Evolutionary conservation across 805 yeast genomes (phyloP).

Genomic region (Kodamaea laetipori): DNA sequence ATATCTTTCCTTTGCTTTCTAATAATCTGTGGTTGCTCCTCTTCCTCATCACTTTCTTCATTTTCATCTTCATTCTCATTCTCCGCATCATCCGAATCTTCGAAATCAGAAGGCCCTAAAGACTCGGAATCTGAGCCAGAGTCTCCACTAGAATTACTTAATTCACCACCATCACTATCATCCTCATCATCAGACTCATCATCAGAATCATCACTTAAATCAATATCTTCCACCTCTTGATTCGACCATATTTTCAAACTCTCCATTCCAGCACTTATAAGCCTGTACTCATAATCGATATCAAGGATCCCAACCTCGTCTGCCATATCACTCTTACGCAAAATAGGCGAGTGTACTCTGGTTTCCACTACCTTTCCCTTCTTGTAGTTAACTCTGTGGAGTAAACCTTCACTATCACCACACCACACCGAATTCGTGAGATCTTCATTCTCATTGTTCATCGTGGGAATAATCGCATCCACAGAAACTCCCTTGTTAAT

Average conservation of each 20-base stretch:
- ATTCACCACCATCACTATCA: conserved; percentile 11
- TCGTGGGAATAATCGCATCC: conserved; percentile 64
- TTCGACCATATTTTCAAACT: conserved; percentile 73
- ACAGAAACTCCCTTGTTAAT: conserved; percentile 70
- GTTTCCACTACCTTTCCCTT: conserved; percentile 64
- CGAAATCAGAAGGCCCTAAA: conserved; percentile 14
- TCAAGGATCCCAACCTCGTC: conserved; percentile 83
- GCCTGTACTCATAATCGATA: conserved; percentile 76
- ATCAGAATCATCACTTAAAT: conserved; percentile 17
- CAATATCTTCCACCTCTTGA: conserved; percentile 22
- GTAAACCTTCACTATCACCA: conserved; percentile 76
- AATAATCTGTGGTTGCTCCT: conserved; percentile 15
- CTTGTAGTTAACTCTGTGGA: conserved; percentile 67
- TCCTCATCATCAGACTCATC: conserved; percentile 16
- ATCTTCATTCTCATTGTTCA: conserved; percentile 53
- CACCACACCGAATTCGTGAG: conserved; percentile 61
- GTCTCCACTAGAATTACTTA: conserved; percentile 1
- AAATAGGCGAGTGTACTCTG: conserved; percentile 58
- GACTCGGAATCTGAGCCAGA: conserved; percentile 7
- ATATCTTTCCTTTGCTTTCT: conserved; percentile 18
- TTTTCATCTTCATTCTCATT: conserved; percentile 16
- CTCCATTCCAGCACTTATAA: conserved; percentile 84
- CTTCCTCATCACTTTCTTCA: conserved; percentile 15
- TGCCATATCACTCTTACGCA: conserved; percentile 35
- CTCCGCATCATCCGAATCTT: conserved; percentile 20